These are phyloP conservation scores for Phlebiopsis flavidoalba DNA, from an alignment of 768 basidiomycete species.

Conservation along the genomic window DNA sequence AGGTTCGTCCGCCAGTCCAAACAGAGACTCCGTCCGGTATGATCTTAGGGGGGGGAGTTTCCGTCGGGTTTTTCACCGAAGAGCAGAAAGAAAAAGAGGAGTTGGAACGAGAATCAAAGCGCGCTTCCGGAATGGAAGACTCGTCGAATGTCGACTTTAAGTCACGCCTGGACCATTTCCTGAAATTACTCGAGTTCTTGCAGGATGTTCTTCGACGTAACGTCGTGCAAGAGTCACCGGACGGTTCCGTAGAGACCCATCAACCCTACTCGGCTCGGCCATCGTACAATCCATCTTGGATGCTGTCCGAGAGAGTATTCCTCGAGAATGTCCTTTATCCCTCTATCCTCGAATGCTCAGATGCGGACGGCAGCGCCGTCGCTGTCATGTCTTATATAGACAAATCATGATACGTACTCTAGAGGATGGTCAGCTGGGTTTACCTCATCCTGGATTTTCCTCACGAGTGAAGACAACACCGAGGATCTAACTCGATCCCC, in stretches of 20 bases:
- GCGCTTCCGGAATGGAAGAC: slow-evolving; percentile 67
- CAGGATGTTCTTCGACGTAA: slow-evolving; percentile 84
- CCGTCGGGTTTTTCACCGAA: slow-evolving; percentile 32
- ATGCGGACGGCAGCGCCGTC: slow-evolving; percentile 89
- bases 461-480: slow-evolving; percentile 75
- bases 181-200: slow-evolving; percentile 86
- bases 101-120: slow-evolving; percentile 43
- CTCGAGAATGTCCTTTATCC: slow-evolving; percentile 92
- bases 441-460: slow-evolving; percentile 71
- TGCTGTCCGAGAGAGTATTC: slow-evolving; percentile 79
- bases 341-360: slow-evolving; percentile 89
- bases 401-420: slow-evolving; percentile 77
- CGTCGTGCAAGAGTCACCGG: slow-evolving; percentile 30
- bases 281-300: slow-evolving; percentile 82
- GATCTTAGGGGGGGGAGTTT: background rate
- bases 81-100: slow-evolving; percentile 50
- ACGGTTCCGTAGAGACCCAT: slow-evolving; percentile 49
- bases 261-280: slow-evolving; percentile 67
- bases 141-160: slow-evolving; percentile 74
- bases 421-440: slow-evolving; percentile 58
- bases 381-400: slow-evolving; percentile 96
- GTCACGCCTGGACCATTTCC: slow-evolving; percentile 77
- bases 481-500: slow-evolving; percentile 52
- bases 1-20: slow-evolving; percentile 50
- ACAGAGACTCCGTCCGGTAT: slow-evolving; percentile 41